Base-by-base conservation (phyloP, 2,329 filamentous ascomycete genomes). In the Ascochyta pisi region DNA sequence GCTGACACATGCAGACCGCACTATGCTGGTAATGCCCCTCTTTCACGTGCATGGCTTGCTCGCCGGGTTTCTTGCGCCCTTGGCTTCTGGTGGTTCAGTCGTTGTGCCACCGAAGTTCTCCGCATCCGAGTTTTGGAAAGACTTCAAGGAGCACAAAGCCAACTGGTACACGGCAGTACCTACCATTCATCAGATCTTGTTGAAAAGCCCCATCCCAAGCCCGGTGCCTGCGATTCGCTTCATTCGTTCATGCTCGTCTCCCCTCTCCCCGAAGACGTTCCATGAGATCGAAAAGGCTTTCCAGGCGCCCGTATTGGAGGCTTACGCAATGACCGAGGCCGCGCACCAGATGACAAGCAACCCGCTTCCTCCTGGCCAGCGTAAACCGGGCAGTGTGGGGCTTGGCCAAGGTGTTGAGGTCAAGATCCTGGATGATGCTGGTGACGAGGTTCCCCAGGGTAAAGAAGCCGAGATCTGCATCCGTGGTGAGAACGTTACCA, bases 161-260 rank as follows among this genome's bases (percentile, higher is more conserved):
- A 96, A 91, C 74, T 96, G 92, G 92, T 96, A 95, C 78, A 95
- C 91, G 0, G 92, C 92, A 1, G 92, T 95, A n/a, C 92, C 92
- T 1, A 96, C 92, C 0, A 96, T 96, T 72, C 92, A 96, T 76
- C 91, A 95, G 71, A 94, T 96, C 67, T 82, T 96, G 4, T 85
- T 96, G 55, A 91, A 89, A 77, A 87, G 84, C 64, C 86, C 89
- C 6, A 74, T 84, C 3, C 92, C 91, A 4, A 83, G 73, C 51
- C 88, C 89, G 1, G 81, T 87, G 53, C 90, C 90, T 2, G 74
- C 82, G 15, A 95, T 96, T 69, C 86, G 92, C 63, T 96, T 96
- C 78, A 93, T 96, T 70, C 86, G 92, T 63, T 95, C 91, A 13
- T 96, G 92, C 79, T 94, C 90, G 10, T 92, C 89, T 19, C 91